Evolutionary conservation across 2,329 filamentous ascomycete species (phyloP).

Genomic region (Myriosclerotinia scirpicola): DNA sequence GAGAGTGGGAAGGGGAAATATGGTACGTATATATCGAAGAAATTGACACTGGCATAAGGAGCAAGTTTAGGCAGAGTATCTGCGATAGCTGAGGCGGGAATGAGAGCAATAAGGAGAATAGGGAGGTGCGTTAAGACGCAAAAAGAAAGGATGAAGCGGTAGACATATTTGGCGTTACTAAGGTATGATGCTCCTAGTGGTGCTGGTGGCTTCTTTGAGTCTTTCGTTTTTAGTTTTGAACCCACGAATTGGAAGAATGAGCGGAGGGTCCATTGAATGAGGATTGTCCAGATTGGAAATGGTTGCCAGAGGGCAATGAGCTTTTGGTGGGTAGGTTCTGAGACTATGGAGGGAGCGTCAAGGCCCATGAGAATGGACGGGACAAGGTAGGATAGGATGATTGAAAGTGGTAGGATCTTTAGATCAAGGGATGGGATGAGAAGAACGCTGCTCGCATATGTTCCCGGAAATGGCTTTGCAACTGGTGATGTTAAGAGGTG

Average conservation of each 20-base stretch:
- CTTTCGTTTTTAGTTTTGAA: conserved; percentile 28
- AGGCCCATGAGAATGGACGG: conserved; percentile 48
- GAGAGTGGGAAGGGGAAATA: conserved; percentile 40
- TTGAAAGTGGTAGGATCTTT: conserved; percentile 44
- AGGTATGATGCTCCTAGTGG: conserved; percentile 32
- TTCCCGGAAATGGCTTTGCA: conserved; percentile 38
- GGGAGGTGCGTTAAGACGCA: conserved; percentile 45
- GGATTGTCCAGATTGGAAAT: conserved; percentile 49
- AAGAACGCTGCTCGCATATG: conserved; percentile 38
- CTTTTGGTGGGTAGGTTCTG: conserved; percentile 47
- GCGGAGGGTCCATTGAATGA: conserved; percentile 42
- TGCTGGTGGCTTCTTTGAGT: conserved; percentile 34
- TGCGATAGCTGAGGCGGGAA: conserved; percentile 42
- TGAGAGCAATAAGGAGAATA: conserved; percentile 44
- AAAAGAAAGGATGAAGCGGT: conserved; percentile 43
- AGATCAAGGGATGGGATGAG: conserved; percentile 37
- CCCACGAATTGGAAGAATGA: conserved; percentile 14
- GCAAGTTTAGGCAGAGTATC: conserved; percentile 42
- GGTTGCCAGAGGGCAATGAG: conserved; percentile 52
- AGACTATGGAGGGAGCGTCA: conserved; percentile 44
- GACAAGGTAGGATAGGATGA: conserved; percentile 46
- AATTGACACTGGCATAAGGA: conserved; percentile 40
- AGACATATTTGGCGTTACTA: conserved; percentile 31
- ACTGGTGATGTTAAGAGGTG: conserved; percentile 48
- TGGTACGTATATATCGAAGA: conserved; percentile 44